phyloP scores from a whole-genome alignment of 1,284 basidiomycete species.

The Takashimella koratensis region DNA sequence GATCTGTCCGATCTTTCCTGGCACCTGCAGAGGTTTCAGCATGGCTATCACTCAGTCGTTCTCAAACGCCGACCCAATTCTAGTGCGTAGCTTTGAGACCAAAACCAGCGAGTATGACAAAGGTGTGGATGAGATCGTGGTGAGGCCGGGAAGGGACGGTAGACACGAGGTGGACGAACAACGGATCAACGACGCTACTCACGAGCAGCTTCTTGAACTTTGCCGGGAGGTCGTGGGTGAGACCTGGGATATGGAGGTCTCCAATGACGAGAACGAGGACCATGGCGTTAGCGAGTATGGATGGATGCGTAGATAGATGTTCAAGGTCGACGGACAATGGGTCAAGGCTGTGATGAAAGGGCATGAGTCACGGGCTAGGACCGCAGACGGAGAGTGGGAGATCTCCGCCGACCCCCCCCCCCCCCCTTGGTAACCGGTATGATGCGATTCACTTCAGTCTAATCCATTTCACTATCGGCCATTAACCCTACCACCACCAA shows the following conservation, averaged over 20 bases:
- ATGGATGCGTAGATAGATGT: too few species aligned
- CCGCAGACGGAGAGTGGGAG: too few species aligned
- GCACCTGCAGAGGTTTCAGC: slow-evolving; percentile 50
- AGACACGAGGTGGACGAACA: too few species aligned
- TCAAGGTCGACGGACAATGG: background rate
- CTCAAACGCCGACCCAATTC: too few species aligned
- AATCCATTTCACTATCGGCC: background rate
- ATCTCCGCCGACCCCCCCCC: too few species aligned
- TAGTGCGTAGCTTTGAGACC: too few species aligned
- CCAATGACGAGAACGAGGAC: slow-evolving; percentile 92
- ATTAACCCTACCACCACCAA: background rate
- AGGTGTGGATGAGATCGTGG: background rate
- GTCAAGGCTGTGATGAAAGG: background rate
- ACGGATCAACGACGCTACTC: too few species aligned
- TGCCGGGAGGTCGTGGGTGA: slow-evolving; percentile 78
- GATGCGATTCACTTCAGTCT: background rate
- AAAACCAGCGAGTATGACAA: slow-evolving; percentile 1
- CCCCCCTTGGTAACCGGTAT: too few species aligned
- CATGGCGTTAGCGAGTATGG: slow-evolving; percentile 45
- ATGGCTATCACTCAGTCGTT: background rate
- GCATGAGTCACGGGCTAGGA: too few species aligned
- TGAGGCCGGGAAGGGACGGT: background rate
- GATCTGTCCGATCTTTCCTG: slow-evolving; percentile 98
- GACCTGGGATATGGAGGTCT: slow-evolving; percentile 88
- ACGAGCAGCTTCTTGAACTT: slow-evolving; percentile 97